A percentile compares a stretch with the other conserved stretches of the same genome.
These are phyloP conservation scores for Flueggea neowawraea DNA, from an alignment of 441 rosid genomes.

Conservation along the genomic window DNA sequence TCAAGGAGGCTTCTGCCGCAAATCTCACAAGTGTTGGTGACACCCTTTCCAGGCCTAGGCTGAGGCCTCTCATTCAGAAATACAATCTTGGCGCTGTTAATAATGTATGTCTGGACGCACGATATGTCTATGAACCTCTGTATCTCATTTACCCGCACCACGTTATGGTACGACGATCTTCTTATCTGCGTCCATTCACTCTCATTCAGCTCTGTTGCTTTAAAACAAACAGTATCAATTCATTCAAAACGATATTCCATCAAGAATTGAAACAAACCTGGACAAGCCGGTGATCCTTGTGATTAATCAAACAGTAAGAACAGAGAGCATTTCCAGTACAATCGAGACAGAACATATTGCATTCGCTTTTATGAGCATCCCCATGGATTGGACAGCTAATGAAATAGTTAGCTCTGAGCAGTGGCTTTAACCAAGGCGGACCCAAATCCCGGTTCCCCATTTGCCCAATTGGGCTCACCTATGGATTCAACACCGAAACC, in stretches of 20 bases:
- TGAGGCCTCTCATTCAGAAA: slow-evolving; percentile 85
- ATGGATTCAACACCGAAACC: too few species aligned
- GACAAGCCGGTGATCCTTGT: slow-evolving; percentile 61
- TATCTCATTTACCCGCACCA: slow-evolving; percentile 77
- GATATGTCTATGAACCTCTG: slow-evolving; percentile 76
- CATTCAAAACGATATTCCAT: too few species aligned
- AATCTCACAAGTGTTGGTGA: slow-evolving; percentile 78
- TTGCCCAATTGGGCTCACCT: too few species aligned
- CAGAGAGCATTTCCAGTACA: slow-evolving; percentile 60
- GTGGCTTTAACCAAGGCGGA: slow-evolving; percentile 73
- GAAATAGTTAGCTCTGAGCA: slow-evolving; percentile 62
- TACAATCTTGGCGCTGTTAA: slow-evolving; percentile 86
- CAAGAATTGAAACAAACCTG: slow-evolving; percentile 33
- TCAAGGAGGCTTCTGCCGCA: slow-evolving; percentile 83
- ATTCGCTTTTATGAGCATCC: slow-evolving; percentile 62
- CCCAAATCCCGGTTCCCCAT: too few species aligned
- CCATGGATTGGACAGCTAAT: slow-evolving; percentile 58
- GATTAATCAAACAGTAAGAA: slow-evolving; percentile 53
- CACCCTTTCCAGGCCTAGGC: slow-evolving; percentile 89
- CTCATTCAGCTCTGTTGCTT: too few species aligned
- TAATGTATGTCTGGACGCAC: slow-evolving; percentile 77
- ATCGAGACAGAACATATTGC: slow-evolving; percentile 83
- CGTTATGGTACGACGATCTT: slow-evolving; percentile 89
- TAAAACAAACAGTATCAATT: too few species aligned
- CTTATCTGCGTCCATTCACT: slow-evolving; percentile 46